A percentile compares a stretch with the other conserved stretches of the same genome.
Evolutionary conservation across 108 stramenopile species (phyloP).

Genomic region (Cyclotella sp.): DNA sequence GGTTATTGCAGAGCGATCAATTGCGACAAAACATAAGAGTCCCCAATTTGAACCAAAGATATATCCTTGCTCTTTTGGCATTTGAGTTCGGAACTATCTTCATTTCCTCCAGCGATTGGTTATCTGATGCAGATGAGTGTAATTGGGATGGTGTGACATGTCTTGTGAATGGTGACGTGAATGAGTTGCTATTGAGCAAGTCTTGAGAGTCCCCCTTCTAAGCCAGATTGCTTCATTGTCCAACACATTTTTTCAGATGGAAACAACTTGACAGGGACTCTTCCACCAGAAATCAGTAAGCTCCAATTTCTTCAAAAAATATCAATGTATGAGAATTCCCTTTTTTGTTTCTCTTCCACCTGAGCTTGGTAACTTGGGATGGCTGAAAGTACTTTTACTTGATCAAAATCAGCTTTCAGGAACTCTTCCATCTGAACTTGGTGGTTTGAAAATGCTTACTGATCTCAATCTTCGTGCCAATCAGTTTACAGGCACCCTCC

Average conservation of each 20-base stretch:
- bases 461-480: background rate
- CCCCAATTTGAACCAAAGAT: background rate
- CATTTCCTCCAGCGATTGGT: background rate
- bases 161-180: background rate
- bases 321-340: background rate
- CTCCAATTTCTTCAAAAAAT: background rate
- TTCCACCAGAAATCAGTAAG: conserved; percentile 4
- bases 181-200: background rate
- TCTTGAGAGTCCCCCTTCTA: background rate
- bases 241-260: background rate
- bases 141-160: background rate
- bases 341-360: background rate
- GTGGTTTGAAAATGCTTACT: too few relatives aligned
- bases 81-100: background rate
- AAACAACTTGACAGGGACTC: background rate
- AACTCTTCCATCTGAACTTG: too few relatives aligned
- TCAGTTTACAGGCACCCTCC: too few relatives aligned
- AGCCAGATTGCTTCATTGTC: background rate
- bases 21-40: background rate
- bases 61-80: background rate
- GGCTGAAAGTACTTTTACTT: background rate
- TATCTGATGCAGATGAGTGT: background rate
- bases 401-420: background rate
- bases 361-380: conserved; percentile 6
- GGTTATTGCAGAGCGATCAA: background rate